These are phyloP conservation scores for Camelina neglecta DNA, from an alignment of 345 rosid genomes.

Conservation along the genomic window DNA sequence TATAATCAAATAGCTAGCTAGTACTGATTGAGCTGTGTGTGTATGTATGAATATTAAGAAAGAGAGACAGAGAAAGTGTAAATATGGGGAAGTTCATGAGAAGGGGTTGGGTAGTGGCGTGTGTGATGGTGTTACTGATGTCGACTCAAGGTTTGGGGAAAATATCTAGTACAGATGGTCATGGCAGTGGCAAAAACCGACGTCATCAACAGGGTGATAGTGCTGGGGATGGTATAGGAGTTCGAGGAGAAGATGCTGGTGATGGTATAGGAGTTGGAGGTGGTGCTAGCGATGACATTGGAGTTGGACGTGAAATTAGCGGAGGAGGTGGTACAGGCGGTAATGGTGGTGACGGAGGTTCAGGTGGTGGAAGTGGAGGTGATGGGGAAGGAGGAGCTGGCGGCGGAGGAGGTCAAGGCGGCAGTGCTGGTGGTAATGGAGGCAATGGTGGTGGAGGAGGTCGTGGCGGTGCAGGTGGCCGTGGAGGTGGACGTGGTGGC, in stretches of 20 bases:
- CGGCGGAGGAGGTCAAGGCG: constrained; percentile 1
- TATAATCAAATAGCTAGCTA: constrained; percentile 17
- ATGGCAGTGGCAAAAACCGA: background rate
- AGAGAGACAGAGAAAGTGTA: background rate
- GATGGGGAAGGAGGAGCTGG: constrained; percentile 7
- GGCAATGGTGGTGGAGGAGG: background rate
- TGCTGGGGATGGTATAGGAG: background rate
- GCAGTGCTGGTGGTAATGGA: constrained; percentile 5
- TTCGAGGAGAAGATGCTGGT: background rate
- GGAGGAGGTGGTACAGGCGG: constrained; percentile 28
- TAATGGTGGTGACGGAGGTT: background rate
- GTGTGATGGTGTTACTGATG: constrained; percentile 19
- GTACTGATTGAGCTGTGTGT: constrained; percentile 19
- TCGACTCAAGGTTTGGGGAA: constrained; percentile 33
- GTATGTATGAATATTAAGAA: background rate
- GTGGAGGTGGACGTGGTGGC: background rate
- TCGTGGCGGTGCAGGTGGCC: background rate
- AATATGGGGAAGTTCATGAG: constrained; percentile 36
- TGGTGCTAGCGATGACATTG: constrained; percentile 6
- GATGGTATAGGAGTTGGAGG: constrained; percentile 20
- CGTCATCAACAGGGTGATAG: background rate
- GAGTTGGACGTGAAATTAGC: constrained; percentile 21
- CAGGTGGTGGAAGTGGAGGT: background rate
- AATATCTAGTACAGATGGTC: background rate
- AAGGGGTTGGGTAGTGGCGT: constrained; percentile 37